A percentile compares a stretch with the other conserved stretches of the same genome.
Conservation (phyloP, 2,329 filamentous ascomycete genomes). For the Penicillium sp. region DNA sequence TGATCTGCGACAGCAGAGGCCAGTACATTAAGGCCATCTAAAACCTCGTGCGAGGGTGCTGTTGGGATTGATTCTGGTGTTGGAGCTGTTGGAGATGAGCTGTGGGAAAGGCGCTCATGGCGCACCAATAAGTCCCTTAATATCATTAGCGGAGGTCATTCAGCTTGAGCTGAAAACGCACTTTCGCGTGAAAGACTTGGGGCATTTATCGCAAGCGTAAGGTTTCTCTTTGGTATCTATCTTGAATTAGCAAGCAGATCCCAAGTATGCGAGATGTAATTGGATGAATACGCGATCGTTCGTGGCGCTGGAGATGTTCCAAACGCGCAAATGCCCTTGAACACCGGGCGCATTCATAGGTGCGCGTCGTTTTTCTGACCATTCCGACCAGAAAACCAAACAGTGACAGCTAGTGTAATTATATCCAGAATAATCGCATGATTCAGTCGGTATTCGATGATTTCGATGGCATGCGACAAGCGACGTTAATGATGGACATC, state of each 20-base stretch:
- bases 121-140: constrained; percentile 38
- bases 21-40: constrained; percentile 35
- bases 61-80: constrained; percentile 18
- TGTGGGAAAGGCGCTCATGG: constrained; percentile 38
- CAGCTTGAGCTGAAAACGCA: constrained; percentile 18
- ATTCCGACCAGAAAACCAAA: constrained; percentile 14
- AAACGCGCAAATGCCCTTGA: constrained; percentile 37
- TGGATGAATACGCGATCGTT: constrained; percentile 37
- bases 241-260: background rate
- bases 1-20: constrained; percentile 35
- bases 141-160: background rate
- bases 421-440: background rate
- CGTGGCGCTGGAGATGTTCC: constrained; percentile 43
- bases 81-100: constrained; percentile 20
- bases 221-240: constrained; percentile 44
- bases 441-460: background rate
- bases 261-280: constrained; percentile 13
- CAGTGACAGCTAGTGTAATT: background rate
- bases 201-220: constrained; percentile 34
- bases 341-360: constrained; percentile 39
- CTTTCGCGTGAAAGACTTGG: constrained; percentile 43
- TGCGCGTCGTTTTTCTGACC: constrained; percentile 26
- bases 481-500: background rate
- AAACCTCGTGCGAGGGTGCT: constrained; percentile 26
- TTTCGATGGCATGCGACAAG: background rate